A percentile compares a stretch with the other conserved stretches of the same genome.
These are phyloP conservation scores for Pisolithus orientalis DNA, from an alignment of 768 basidiomycete genomes.

Conservation along the genomic window DNA sequence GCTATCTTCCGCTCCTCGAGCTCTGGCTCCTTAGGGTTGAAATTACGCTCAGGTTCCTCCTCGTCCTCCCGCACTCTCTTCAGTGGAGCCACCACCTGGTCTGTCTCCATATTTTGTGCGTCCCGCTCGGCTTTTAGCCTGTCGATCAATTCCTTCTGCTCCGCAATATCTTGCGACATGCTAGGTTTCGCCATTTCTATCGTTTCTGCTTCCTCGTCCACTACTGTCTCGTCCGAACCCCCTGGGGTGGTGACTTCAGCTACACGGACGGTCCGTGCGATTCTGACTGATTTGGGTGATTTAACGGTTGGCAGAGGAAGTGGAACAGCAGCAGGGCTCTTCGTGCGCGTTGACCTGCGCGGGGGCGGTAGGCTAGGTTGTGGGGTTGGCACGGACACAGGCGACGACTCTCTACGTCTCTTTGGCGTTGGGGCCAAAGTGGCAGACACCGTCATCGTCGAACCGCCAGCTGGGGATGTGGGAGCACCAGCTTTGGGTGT, in stretches of 20 bases:
- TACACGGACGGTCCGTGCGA: conserved; percentile 17
- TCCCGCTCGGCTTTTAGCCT: conserved; percentile 63
- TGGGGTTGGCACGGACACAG: conserved; percentile 16
- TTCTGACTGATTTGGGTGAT: conserved; percentile 26
- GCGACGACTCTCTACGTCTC: conserved; percentile 60
- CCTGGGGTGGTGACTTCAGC: conserved; percentile 38
- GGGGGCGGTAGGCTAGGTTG: conserved; percentile 32
- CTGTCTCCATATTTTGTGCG: conserved; percentile 20
- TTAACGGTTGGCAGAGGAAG: conserved; percentile 27
- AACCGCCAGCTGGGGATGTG: no score
- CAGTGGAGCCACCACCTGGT: conserved; percentile 22
- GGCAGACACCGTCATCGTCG: no score
- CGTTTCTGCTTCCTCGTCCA: conserved; percentile 58
- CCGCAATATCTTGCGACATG: conserved; percentile 65
- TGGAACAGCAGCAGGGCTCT: conserved; percentile 32
- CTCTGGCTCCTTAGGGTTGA: conserved; percentile 69
- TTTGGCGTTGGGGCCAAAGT: conserved; percentile 45
- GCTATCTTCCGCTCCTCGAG: conserved; percentile 48
- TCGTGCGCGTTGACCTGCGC: conserved; percentile 37
- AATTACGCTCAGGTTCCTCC: conserved; percentile 39
- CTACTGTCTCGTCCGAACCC: conserved; percentile 57
- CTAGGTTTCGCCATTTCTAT: conserved; percentile 56
- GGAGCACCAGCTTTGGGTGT: conserved; percentile 17
- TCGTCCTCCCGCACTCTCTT: conserved; percentile 47
- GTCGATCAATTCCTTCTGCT: conserved; percentile 73